phyloP scores from a whole-genome alignment of 495 filamentous ascomycete genomes.

The Penicillium fimorum region DNA sequence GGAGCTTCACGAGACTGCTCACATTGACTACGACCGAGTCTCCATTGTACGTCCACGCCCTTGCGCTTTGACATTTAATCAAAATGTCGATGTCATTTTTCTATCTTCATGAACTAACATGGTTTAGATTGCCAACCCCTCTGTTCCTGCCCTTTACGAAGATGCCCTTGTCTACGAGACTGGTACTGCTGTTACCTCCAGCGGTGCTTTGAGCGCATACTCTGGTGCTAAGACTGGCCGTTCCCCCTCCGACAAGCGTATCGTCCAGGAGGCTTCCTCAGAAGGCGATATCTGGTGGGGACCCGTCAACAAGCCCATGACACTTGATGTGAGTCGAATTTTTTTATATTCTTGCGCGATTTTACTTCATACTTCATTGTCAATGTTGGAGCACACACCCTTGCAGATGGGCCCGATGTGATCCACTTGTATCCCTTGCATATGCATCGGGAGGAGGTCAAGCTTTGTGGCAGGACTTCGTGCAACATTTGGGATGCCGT shows the following conservation, averaged over 20 bases:
- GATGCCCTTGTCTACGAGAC: constrained; percentile 99
- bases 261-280: constrained; percentile 88
- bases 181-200: constrained; percentile 93
- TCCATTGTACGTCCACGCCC: constrained; percentile 69
- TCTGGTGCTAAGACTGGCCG: constrained; percentile 97
- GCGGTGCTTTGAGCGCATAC: constrained; percentile 92
- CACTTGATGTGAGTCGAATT: constrained; percentile 77
- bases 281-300: constrained; percentile 96
- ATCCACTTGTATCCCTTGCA: constrained; percentile 31
- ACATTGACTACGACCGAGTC: constrained; percentile 99
- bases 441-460: constrained; percentile 25
- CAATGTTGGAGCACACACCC: constrained; percentile 18
- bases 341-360: constrained; percentile 21
- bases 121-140: constrained; percentile 77
- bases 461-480: constrained; percentile 36
- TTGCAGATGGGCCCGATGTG: constrained; percentile 31
- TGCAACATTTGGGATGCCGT: constrained; percentile 9
- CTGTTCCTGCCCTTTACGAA: constrained; percentile 94
- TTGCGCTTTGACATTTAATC: constrained; percentile 6
- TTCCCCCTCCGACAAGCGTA: constrained; percentile 93
- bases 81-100: constrained; percentile 4
- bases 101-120: constrained; percentile 14
- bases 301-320: constrained; percentile 99
- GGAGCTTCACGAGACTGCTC: constrained; percentile 94
- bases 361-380: constrained; percentile 19